Evolutionary conservation across 1,139 yeast species (phyloP), one percentile per base, ranked within the genome.

Genomic region (Geotrichum fermentans): DNA sequence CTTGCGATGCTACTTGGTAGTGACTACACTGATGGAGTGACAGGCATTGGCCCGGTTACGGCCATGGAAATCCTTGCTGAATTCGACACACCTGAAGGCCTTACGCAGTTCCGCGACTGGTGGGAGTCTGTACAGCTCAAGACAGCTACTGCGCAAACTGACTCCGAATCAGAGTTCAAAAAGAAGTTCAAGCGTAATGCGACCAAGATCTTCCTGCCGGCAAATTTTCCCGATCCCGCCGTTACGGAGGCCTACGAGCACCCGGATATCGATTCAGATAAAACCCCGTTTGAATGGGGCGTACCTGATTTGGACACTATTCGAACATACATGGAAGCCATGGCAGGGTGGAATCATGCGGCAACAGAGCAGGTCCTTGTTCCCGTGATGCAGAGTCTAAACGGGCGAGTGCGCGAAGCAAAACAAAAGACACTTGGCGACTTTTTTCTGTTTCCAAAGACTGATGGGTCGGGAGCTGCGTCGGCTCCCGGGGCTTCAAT

Each of bases 41-140:
- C 84, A 52, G 96, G 97, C 1, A 75, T 92, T 51, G 98, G 98
- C 0, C 96, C 96, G 0, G 97, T 92, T 0, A 74, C 84, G 28
- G 95, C 96, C 0, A 79, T 89, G 79, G 97, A 94, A 65, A 78
- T 94, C n/a, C 61, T 94, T 32, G 96, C 96, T 0, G 96, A 90
- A 58, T 94, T 92, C 67, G 82, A 78, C 0, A 53, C 49, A 13
- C 75, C 64, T 2, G 59, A 62, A 11, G 61, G 63, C 1, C 56
- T 70, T 29, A 61, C 61, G 2, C 62, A 61, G 18, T 82, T 83
- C 57, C 70, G 73, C 47, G 63, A 71, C 7, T 83, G 90, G 90
- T 82, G 78, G 76, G 56, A 65, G 14, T 58, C 64, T 16, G 73
- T 74, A 40, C 79, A 77, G 55, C 57, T 62, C 7, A 69, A 71